phyloP scores from a whole-genome alignment of 139 green algal genomes.

The Deuterostichococcus epilithicus region DNA sequence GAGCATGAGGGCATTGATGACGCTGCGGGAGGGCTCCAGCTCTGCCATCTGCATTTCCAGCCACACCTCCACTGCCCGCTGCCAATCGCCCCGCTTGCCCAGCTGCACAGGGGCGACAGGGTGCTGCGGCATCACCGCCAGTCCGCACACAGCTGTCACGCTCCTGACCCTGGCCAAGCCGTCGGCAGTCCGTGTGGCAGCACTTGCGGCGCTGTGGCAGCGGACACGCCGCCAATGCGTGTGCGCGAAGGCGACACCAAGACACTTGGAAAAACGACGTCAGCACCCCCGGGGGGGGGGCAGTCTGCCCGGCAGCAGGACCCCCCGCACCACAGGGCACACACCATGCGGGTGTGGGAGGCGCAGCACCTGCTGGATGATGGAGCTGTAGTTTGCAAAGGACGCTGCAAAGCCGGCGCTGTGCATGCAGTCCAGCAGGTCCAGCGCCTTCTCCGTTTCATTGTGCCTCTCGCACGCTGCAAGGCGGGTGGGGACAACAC shows the following conservation, averaged over 20 bases:
- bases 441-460: conserved; percentile 17
- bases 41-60: neutral
- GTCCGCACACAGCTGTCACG: too few relatives aligned
- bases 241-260: too few relatives aligned
- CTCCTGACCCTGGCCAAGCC: too few relatives aligned
- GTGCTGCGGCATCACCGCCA: too few relatives aligned
- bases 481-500: neutral
- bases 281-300: too few relatives aligned
- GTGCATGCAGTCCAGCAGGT: conserved; percentile 41
- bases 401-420: conserved; percentile 11
- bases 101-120: neutral
- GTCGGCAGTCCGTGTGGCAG: too few relatives aligned
- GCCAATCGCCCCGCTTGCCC: neutral
- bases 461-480: conserved; percentile 38
- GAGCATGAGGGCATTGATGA: neutral
- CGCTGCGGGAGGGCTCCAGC: neutral
- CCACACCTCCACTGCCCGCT: neutral
- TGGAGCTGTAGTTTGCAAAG: conserved; percentile 29
- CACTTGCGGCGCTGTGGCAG: too few relatives aligned
- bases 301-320: too few relatives aligned
- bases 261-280: too few relatives aligned
- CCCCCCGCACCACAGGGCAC: too few relatives aligned
- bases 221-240: too few relatives aligned
- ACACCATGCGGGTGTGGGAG: too few relatives aligned
- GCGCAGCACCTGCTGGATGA: conserved; percentile 16